Conservation (phyloP, 257 asterid species). For the Marsdenia floribunda region DNA sequence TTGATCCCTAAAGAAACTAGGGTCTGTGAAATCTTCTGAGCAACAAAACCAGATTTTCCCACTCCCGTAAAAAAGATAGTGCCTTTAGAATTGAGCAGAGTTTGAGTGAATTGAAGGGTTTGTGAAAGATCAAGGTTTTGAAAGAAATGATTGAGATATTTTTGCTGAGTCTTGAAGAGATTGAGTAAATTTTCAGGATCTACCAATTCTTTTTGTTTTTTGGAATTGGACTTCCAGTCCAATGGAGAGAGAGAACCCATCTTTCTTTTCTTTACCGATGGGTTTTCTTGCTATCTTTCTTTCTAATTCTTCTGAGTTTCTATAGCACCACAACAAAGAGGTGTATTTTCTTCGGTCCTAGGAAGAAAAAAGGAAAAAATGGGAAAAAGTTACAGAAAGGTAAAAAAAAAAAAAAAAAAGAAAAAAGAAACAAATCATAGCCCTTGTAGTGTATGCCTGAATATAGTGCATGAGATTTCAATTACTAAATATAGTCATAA, state of each 20-base stretch:
- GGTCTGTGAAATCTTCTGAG: slow-evolving; percentile 85
- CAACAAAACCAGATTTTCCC: slow-evolving; percentile 91
- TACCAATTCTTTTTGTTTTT: slow-evolving; percentile 15
- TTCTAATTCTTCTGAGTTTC: neutral
- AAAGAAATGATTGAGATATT: slow-evolving; percentile 84
- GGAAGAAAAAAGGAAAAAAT: no score
- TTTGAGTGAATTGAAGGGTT: slow-evolving; percentile 71
- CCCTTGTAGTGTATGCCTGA: no score
- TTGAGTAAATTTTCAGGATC: slow-evolving; percentile 51
- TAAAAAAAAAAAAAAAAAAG: no score
- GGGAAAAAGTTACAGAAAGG: no score
- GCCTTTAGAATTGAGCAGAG: slow-evolving; percentile 63
- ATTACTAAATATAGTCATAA: no score
- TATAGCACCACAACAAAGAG: neutral
- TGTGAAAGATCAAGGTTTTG: slow-evolving; percentile 79
- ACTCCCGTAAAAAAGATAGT: slow-evolving; percentile 90
- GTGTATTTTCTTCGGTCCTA: no score
- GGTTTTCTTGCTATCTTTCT: neutral
- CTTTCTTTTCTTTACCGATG: neutral
- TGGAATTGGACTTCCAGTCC: neutral
- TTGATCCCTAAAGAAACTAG: slow-evolving; percentile 72
- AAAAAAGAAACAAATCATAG: no score
- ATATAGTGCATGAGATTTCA: no score
- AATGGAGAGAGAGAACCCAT: slow-evolving; percentile 34
- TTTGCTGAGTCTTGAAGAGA: slow-evolving; percentile 86